Percentiles rank a stretch among this genome's conserved stretches.
Conservation (phyloP, 768 basidiomycete genomes). For the Pilatotrama ljubarskyi region DNA sequence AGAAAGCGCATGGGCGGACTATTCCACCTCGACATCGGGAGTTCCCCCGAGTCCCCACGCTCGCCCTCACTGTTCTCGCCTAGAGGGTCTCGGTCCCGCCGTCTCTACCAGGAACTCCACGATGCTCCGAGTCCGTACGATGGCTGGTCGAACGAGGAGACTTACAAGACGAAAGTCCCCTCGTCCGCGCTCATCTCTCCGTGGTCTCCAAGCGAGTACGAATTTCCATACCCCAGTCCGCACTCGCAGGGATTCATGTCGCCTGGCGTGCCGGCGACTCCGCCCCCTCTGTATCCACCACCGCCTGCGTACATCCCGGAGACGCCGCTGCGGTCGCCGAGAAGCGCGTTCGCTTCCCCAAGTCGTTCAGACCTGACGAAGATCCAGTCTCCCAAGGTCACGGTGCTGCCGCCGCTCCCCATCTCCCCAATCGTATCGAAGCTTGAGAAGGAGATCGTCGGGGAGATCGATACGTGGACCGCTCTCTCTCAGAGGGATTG, state of each 20-base stretch:
- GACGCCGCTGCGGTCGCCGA: constrained; percentile 20
- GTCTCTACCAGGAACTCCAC: constrained; percentile 14
- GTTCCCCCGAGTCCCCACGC: constrained; percentile 3
- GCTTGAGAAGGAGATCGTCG: background rate
- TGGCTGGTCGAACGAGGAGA: constrained; percentile 6
- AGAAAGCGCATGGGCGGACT: constrained; percentile 25
- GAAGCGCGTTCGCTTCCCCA: constrained; percentile 5
- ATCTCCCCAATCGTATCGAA: background rate
- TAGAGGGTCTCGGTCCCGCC: background rate
- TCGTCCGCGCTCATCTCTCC: constrained; percentile 27
- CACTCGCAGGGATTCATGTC: constrained; percentile 12
- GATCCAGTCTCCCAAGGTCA: background rate
- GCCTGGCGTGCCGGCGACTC: constrained; percentile 5
- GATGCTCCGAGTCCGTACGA: constrained; percentile 13
- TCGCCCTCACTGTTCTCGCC: background rate
- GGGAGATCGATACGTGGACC: background rate
- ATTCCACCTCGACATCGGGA: constrained; percentile 15
- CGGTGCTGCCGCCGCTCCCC: background rate
- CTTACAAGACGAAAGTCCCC: constrained; percentile 12
- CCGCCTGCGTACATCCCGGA: constrained; percentile 27
- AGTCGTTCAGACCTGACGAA: background rate
- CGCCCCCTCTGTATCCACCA: constrained; percentile 24
- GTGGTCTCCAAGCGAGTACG: constrained; percentile 28
- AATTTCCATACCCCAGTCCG: constrained; percentile 15
- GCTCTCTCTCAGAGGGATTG: background rate